A percentile compares a stretch with the other conserved stretches of the same genome.
Conservation (phyloP, 495 filamentous ascomycete genomes). For the Podospora pseudopauciseta region DNA sequence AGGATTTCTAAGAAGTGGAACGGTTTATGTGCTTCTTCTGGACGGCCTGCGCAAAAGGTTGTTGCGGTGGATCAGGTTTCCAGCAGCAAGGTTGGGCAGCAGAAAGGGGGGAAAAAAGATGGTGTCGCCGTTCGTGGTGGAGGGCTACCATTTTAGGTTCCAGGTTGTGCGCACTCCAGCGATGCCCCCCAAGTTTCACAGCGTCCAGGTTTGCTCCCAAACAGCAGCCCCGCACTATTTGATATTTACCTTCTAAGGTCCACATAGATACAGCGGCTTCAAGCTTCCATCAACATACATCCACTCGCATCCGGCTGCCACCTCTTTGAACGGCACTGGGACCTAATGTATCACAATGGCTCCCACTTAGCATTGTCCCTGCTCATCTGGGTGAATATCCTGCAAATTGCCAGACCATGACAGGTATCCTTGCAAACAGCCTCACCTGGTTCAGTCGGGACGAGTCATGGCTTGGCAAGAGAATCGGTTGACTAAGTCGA, state of each 20-base stretch:
- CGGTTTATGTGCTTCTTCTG: neutral
- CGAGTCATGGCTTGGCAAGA: neutral
- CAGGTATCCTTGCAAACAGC: neutral
- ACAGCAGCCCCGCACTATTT: neutral
- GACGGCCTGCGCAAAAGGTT: neutral
- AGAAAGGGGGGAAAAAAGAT: neutral
- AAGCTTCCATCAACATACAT: neutral
- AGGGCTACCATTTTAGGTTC: slow-evolving; percentile 3
- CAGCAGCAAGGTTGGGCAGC: slow-evolving; percentile 2
- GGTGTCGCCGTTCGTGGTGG: neutral
- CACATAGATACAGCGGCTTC: neutral
- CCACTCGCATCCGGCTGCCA: neutral
- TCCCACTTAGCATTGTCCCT: neutral
- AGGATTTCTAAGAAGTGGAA: neutral
- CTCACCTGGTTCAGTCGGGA: neutral
- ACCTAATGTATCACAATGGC: neutral
- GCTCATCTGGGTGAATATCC: neutral
- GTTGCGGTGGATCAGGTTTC: slow-evolving; percentile 3
- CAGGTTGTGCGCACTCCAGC: neutral
- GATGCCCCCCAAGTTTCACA: neutral
- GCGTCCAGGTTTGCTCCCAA: neutral
- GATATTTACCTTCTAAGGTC: neutral
- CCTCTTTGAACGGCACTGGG: neutral
- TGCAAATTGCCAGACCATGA: neutral
- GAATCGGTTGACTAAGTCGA: neutral